Evolutionary conservation across 225 moss, liverwort and hornwort genomes (phyloP), one percentile per base, ranked within the genome.

Genomic region (Straminergon stramineum): DNA sequence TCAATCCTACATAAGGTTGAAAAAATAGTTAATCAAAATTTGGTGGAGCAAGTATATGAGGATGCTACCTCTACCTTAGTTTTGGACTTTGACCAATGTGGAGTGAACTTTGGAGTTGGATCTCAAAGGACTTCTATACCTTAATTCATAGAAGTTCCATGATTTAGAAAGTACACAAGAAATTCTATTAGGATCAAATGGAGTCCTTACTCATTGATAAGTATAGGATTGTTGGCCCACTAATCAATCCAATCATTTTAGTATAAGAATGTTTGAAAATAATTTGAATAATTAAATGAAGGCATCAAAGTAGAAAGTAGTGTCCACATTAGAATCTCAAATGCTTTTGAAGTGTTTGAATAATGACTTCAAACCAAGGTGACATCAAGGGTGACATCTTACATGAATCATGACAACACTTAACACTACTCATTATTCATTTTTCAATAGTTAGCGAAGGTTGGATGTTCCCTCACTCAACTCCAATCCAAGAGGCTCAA

Each of bases 161-260:
- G 31, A 31, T 31, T 4, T 48, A 75, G 1, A 28, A 30, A 45
- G 17, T 75, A 75, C 6, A 45, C 23, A 17, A 11, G 10, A 37
- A 48, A 31, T 32, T 20, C 7, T 20, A 28, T 28, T 2, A 17
- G 6, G 1, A 74, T 45, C 32, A 3, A 52, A 51, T 76, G 32
- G 13, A 32, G 12, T 76, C 20, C 20, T 43, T 51, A 45, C 1
- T 43, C 28, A 6, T 45, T 74, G 27, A 74, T 28, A 41, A 43
- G 4, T 41, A 41, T 26, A 4, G 15, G 5, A 15, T 0, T 41
- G 0, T 4, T 18, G 7, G 15, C 14, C 13, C 2, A 77, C 22
- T 52, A 22, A 34, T 22, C 14, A 53, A 32, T 52, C 32, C 17
- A 34, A 32, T 53, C 20, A 53, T 52, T 53, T 15, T 77, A 21